Evolutionary conservation across 768 basidiomycete genomes (phyloP), one percentile per base, ranked within the genome.

Genomic region (Leccinum fibrillosum): DNA sequence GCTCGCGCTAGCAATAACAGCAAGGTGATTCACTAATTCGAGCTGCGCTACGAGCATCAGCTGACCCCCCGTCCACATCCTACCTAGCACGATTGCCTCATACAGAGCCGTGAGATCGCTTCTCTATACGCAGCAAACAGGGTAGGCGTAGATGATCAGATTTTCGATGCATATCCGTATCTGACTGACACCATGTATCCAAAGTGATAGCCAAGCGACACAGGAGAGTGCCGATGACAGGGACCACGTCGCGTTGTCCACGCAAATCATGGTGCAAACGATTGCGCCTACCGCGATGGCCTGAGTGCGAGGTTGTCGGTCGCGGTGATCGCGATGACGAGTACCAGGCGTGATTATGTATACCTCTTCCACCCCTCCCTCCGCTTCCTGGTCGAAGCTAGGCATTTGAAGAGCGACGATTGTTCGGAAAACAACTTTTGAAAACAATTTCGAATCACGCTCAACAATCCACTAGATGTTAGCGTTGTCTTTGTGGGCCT

Each of bases 91-190:
- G 1, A 68, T 63, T 11, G 64, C 55, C 10, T 65, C 60, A 4
- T 59, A 49, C 28, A 57, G 66, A 51, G 66, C 48, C 1, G 63
- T 66, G 35, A 65, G 57, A 5, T 60, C 53, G 19, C 66, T 68
- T 34, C 61, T 67, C 47, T 54, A 17, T 32, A 1, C 47, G 8
- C 10, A 42, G 10, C 6, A 21, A 28, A 5, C 44, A 21, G 56
- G 49, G 63, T 66, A 15, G 15, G 2, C 8, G 13, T 15, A 9
- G 21, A 37, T 17, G 17, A 17, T 17, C 12, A 15, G 5, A 4
- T 1, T 44, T 47, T 32, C 25, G 30, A 23, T 42, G n/a, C 5
- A 5, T 10, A 96, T 3, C 6, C 37, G 17, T 39, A 39, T 17
- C 17, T 39, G 17, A 39, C 37, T 39, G 37, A 39, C 17, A 7